Conservation (phyloP, 208 protist genomes). For the Vickermania ingenoplastis region DNA sequence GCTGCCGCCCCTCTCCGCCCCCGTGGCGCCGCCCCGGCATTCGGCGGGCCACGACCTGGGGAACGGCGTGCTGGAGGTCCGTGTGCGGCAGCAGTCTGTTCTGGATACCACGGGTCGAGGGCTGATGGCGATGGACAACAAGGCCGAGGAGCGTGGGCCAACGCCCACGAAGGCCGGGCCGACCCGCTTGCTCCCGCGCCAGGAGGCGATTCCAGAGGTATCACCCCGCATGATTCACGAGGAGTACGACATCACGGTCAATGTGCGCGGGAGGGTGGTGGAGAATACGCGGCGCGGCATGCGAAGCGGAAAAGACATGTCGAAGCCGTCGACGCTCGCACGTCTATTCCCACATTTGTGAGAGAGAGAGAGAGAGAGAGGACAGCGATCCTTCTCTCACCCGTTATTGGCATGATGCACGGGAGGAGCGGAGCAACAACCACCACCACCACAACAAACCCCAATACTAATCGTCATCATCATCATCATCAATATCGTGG, state of each 20-base stretch:
- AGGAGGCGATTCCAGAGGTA: neutral
- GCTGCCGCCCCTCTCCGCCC: neutral
- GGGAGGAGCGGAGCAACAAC: too few relatives aligned
- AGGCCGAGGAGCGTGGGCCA: too few relatives aligned
- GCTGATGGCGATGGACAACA: neutral
- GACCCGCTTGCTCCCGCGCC: too few relatives aligned
- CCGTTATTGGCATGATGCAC: too few relatives aligned
- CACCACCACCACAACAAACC: too few relatives aligned
- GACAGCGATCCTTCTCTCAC: too few relatives aligned
- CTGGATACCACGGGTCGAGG: neutral
- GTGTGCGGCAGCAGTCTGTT: neutral
- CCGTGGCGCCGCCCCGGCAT: neutral
- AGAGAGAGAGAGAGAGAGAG: too few relatives aligned
- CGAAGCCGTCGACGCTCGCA: neutral
- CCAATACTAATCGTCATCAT: too few relatives aligned
- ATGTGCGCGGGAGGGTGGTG: neutral
- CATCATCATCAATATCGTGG: too few relatives aligned
- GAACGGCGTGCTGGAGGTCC: neutral
- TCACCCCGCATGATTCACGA: neutral
- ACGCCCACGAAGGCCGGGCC: too few relatives aligned
- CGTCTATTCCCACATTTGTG: neutral
- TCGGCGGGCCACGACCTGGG: neutral
- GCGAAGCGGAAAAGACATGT: neutral
- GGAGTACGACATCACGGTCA: neutral
- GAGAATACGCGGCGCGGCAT: neutral